These are phyloP conservation scores for Gamarada debralockiae DNA, from an alignment of 495 filamentous ascomycete species.

Conservation along the genomic window DNA sequence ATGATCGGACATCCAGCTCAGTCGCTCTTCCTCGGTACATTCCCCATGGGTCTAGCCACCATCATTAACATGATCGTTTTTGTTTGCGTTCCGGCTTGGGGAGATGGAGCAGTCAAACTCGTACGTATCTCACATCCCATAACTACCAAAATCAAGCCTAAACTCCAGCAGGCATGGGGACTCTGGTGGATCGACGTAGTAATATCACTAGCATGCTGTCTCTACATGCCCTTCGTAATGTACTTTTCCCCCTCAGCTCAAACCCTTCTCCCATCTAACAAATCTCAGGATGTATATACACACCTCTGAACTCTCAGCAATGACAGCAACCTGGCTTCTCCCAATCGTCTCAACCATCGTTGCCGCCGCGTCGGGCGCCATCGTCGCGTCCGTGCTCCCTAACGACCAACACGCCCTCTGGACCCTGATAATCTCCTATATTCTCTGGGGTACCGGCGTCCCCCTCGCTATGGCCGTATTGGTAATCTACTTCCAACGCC, in stretches of 20 bases:
- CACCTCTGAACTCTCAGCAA: slow-evolving; percentile 26
- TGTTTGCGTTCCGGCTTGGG: slow-evolving; percentile 53
- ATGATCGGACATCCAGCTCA: slow-evolving; percentile 58
- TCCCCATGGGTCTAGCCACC: slow-evolving; percentile 62
- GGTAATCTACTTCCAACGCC: slow-evolving; percentile 57
- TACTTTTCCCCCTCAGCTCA: slow-evolving; percentile 25
- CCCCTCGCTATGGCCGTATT: slow-evolving; percentile 52
- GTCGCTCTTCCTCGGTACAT: slow-evolving; percentile 56
- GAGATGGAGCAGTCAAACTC: slow-evolving; percentile 25
- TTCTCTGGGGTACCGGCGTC: slow-evolving; percentile 57
- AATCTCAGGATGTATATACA: slow-evolving; percentile 31
- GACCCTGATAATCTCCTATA: slow-evolving; percentile 52
- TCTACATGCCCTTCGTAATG: slow-evolving; percentile 55
- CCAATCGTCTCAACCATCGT: slow-evolving; percentile 58
- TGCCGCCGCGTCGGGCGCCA: slow-evolving; percentile 50
- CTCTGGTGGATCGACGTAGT: slow-evolving; percentile 58
- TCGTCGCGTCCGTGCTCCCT: slow-evolving; percentile 50
- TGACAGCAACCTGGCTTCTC: slow-evolving; percentile 59
- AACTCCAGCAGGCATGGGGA: slow-evolving; percentile 36
- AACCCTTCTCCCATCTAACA: slow-evolving; percentile 6
- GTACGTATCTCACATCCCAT: slow-evolving; percentile 3
- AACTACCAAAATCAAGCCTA: slow-evolving; percentile 9
- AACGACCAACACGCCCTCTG: slow-evolving; percentile 49
- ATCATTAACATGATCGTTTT: slow-evolving; percentile 55
- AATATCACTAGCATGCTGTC: slow-evolving; percentile 43